Evolutionary conservation across 2,329 filamentous ascomycete genomes (phyloP), one percentile per base, ranked within the genome.

Genomic region (Epichloe gansuensis): DNA sequence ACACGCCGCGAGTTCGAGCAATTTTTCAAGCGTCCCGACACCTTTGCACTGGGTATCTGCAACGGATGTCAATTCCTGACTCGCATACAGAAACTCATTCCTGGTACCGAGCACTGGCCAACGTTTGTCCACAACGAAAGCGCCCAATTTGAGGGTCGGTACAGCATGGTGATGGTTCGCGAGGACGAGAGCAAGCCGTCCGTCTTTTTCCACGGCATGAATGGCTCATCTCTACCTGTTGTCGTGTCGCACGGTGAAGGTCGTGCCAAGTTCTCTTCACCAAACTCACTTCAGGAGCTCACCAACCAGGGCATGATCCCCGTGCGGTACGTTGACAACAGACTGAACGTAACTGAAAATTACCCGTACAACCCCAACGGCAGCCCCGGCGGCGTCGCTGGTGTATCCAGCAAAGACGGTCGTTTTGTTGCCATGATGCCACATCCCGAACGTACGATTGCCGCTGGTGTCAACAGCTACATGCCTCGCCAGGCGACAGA

Each of bases 31-130:
- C 81, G 93, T 34, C 79, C 83, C 4, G 89, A 96, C 64, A 97
- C 93, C 0, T 97, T 98, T 68, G 77, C 89, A 0, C 77, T 98
- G 1, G 93, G 93, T 60, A 89, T 97, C 36, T 97, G 93, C 77
- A 98, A 98, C 66, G 93, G 93, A 49, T 97, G 93, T 65, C 93
- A 98, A 69, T 95, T 97, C 81, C 74, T 97, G 41, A 86, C 85
- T 5, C 82, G 89, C 49, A 66, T 70, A 69, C 88, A 88, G 63
- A 81, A 85, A 54, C 74, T 95, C 50, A 94, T 96, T 56, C 90
- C 89, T 1, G 90, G 89, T n/a, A 81, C 89, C 0, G 73, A 79
- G 57, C 71, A 78, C 61, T 96, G 90, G 89, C 90, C 89, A 3
- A 85, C 79, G 25, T 96, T 96, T 68, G 85, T 91, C 53, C 77